phyloP scores from a whole-genome alignment of 2,329 filamentous ascomycete species.

The Diaporthe citriasiana region DNA sequence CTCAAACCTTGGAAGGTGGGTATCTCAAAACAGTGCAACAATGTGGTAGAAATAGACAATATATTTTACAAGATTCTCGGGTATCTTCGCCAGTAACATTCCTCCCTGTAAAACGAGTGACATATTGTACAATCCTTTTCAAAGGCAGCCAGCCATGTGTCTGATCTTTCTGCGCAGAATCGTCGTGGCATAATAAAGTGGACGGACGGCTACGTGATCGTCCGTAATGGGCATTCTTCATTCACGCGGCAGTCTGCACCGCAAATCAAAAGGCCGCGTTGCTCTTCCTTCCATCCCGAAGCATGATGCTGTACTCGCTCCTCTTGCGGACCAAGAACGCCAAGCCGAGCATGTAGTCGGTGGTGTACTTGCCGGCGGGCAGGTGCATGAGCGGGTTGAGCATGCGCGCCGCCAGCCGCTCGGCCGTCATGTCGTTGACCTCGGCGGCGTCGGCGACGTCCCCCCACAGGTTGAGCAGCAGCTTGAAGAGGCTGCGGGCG shows the following conservation, averaged over 20 bases:
- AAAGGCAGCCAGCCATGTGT: not conserved
- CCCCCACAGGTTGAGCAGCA: conserved; percentile 60
- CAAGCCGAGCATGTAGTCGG: conserved; percentile 59
- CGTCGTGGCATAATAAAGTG: too few relatives aligned
- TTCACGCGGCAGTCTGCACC: not conserved
- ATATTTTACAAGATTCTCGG: conserved; percentile 12
- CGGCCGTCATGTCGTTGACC: conserved; percentile 60
- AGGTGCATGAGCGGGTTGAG: conserved; percentile 58
- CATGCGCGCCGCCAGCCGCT: conserved; percentile 56
- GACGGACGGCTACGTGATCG: too few relatives aligned
- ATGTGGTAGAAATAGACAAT: conserved; percentile 8
- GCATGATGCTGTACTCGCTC: conserved; percentile 55
- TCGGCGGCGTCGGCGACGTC: conserved; percentile 56
- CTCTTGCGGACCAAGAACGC: conserved; percentile 60
- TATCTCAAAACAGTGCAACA: not conserved
- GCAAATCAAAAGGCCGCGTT: conserved; percentile 45
- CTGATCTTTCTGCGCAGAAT: not conserved
- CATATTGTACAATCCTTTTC: not conserved
- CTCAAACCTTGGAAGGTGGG: too few relatives aligned
- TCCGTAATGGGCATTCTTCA: not conserved
- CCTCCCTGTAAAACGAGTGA: conserved; percentile 11
- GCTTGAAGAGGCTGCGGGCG: conserved; percentile 56
- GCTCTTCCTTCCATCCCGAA: conserved; percentile 51
- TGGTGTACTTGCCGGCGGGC: conserved; percentile 51
- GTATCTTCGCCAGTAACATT: conserved; percentile 18